phyloP scores from a whole-genome alignment of 2,329 filamentous ascomycete species.

The Cytospora leucostoma region DNA sequence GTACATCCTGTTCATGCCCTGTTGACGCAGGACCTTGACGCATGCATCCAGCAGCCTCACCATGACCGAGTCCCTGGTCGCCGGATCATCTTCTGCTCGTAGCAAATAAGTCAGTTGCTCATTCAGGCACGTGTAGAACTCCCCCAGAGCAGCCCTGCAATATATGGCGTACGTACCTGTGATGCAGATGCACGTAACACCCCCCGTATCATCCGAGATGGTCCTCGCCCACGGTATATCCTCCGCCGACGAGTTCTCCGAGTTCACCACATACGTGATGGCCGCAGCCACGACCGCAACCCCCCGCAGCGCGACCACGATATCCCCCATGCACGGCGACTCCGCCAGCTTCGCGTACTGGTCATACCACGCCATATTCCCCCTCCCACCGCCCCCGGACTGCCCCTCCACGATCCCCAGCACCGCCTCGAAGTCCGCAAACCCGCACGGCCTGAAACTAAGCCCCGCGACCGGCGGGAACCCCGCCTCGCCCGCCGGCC shows the following conservation, averaged over 20 bases:
- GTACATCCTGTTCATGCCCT: constrained; percentile 57
- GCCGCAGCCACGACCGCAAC: constrained; percentile 53
- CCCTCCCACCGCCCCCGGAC: constrained; percentile 45
- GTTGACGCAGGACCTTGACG: constrained; percentile 47
- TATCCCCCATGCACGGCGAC: constrained; percentile 51
- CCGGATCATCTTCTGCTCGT: constrained; percentile 45
- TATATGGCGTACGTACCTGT: constrained; percentile 44
- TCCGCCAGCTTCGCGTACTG: constrained; percentile 56
- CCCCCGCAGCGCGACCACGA: constrained; percentile 55
- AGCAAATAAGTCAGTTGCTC: not conserved
- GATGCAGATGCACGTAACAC: constrained; percentile 62
- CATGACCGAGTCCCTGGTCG: constrained; percentile 51
- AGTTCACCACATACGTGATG: constrained; percentile 53
- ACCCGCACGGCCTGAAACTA: constrained; percentile 47
- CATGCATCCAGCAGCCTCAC: constrained; percentile 57
- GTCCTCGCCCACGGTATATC: constrained; percentile 59
- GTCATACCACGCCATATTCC: constrained; percentile 60
- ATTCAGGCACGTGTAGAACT: too few relatives aligned
- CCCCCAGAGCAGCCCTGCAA: not conserved
- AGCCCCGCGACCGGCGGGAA: constrained; percentile 43
- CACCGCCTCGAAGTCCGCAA: constrained; percentile 49
- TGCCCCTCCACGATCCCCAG: constrained; percentile 53
- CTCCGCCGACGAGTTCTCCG: constrained; percentile 47
- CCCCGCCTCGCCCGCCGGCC: constrained; percentile 44
- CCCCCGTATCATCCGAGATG: constrained; percentile 55